Evolutionary conservation across 805 yeast genomes (phyloP), one percentile per base, ranked within the genome.

Genomic region (Candida insectalens): DNA sequence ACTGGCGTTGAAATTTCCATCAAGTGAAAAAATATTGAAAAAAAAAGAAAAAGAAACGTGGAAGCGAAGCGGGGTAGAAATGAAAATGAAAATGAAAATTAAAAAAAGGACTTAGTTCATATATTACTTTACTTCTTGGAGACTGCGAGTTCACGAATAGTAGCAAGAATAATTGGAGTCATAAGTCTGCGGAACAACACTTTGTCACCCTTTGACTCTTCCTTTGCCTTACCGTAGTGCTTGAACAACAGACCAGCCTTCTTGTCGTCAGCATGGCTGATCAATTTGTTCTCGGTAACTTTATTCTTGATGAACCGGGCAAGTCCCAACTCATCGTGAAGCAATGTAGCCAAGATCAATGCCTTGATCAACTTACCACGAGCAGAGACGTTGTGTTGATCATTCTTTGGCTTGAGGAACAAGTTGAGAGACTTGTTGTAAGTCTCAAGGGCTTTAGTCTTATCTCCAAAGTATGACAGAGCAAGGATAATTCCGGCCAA

Each of bases 231-330:
- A 21, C 7, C 23, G 23, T 21, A 7, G 23, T 12, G 10, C 12
- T 21, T 12, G 12, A 21, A 8, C 10, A 12, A 7, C 23, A 8
- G 23, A 21, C 10, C 23, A 12, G 7, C 23, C 10, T 12, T 21
- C 23, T 21, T 21, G 23, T 7, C 23, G 12, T 7, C 23, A 12
- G 7, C 23, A 21, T 8, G 23, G 19, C 48, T 47, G 8, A 55
- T 33, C 4, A 57, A 35, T 3, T 43, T 34, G 26, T 47, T 46
- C 19, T 50, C 55, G 20, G 41, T 38, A 21, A 54, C 49, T 28
- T 57, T 56, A 4, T 40, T 37, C 30, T 53, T 49, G 28, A 59
- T 48, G 16, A 55, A 44, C 18, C 50, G 46, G 1, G 62, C 62
- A 19, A 59, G 33, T 17, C 53, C 57, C 5, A 59, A 27, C 28